Evolutionary conservation across 371 early-diverging fungal species (phyloP), one percentile per base, ranked within the genome.

Genomic region (Mortierella sp.): DNA sequence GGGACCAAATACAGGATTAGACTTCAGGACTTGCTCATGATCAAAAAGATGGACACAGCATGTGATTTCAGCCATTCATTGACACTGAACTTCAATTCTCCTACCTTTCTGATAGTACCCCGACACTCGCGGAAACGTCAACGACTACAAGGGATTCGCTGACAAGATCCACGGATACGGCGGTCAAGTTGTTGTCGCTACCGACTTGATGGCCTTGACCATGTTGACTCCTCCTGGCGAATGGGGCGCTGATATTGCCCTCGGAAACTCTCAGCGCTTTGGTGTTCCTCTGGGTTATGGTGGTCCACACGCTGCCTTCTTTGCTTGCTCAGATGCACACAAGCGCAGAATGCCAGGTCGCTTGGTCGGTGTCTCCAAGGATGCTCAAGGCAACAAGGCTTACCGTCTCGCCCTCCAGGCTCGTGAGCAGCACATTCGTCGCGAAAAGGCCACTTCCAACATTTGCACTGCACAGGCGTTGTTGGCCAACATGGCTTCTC

Each of bases 251-350:
- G 98, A 98, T 81, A 97, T 98, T 78, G 98, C 93, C 39, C 82
- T 98, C 34, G 98, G 98, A 67, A 96, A 94, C 87, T 90, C 91
- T 24, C 98, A 98, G 82, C 91, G 98, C 37, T 97, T 98, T 67
- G 98, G 98, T 79, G 97, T 98, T 37, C 97, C 98, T 4, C 86
- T 98, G 48, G 98, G 98, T 41, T 97, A 94, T 79, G 98, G 98
- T 79, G 98, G 98, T 52, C 98, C 98, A n/a, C 98, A 97, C 78
- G 98, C 98, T 8, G 98, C 98, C 29, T 98, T 96, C 87, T 96
- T 98, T 79, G 96, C 98, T 57, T 92, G 93, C 68, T 90, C 90
- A 79, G 92, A 96, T 24, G 92, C 87, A 39, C 93, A 94, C 79
- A 96, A 96, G 88, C 92, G 98, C 54, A 88, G 93, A 54, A 92